Evolutionary conservation across 768 basidiomycete species (phyloP).

Genomic region (Phlegmacium glaucopus): DNA sequence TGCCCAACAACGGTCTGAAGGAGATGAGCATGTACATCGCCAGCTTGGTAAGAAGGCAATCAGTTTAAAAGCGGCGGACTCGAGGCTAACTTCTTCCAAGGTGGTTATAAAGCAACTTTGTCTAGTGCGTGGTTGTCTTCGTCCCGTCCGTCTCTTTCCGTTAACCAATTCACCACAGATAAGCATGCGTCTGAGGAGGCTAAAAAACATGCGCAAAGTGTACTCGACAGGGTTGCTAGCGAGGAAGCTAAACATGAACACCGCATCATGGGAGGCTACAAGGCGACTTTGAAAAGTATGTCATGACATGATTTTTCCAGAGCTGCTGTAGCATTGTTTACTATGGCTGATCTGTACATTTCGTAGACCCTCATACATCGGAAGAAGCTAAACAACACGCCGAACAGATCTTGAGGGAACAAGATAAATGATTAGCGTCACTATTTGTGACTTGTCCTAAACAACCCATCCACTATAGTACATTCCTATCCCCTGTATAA

Average conservation of each 20-base stretch:
- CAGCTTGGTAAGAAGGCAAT: conserved; percentile 23
- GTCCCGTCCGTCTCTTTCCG: neutral
- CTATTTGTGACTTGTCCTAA: neutral
- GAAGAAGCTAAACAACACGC: conserved; percentile 24
- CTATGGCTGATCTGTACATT: neutral
- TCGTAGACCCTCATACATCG: conserved; percentile 22
- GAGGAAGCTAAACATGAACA: neutral
- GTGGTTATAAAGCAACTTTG: neutral
- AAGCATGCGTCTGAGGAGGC: neutral
- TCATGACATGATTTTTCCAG: neutral
- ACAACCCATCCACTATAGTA: neutral
- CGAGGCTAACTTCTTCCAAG: conserved; percentile 28
- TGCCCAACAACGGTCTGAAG: too few relatives aligned
- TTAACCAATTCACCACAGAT: neutral
- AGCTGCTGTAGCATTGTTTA: neutral
- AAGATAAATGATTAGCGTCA: too few relatives aligned
- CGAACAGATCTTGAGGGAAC: conserved; percentile 11
- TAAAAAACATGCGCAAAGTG: neutral
- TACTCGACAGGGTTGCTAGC: neutral
- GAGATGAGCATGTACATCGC: conserved; percentile 1
- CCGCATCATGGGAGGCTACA: conserved; percentile 25
- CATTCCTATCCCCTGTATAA: neutral
- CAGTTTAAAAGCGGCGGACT: conserved; percentile 13
- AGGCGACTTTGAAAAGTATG: conserved; percentile 29
- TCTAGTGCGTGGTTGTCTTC: neutral